Percentiles rank a stretch among this genome's conserved stretches.
Evolutionary conservation across 306 rosid species (phyloP).

Genomic region (Cucurbita ficifolia): DNA sequence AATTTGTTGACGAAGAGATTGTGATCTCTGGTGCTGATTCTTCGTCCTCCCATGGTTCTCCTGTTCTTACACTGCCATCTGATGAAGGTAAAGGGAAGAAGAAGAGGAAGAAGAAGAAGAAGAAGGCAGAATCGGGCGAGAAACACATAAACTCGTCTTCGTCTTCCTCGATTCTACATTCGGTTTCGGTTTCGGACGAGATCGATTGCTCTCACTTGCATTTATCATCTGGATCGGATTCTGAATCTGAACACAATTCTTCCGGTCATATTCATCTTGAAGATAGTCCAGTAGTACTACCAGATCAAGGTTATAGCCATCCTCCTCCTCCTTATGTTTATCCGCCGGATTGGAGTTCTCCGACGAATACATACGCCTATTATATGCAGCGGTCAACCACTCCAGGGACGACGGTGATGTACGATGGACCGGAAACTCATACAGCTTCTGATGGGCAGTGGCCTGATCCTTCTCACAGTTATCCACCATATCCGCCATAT

Average conservation of each 20-base stretch:
- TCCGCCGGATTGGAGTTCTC: constrained; percentile 17
- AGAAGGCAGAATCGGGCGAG: constrained; percentile 4
- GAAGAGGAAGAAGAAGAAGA: constrained; percentile 3
- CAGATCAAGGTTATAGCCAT: constrained; percentile 4
- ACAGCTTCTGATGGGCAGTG: constrained; percentile 27
- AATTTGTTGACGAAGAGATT: constrained; percentile 73
- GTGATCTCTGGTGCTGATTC: constrained; percentile 19
- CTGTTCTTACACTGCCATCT: constrained; percentile 81
- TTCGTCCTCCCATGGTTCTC: constrained; percentile 33
- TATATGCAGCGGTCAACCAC: constrained; percentile 59
- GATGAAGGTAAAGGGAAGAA: constrained; percentile 29
- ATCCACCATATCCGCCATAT: constrained; percentile 16
- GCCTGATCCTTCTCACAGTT: constrained; percentile 25
- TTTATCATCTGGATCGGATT: constrained; percentile 47
- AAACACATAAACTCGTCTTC: constrained; percentile 22
- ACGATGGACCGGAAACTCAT: constrained; percentile 36
- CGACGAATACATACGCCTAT: constrained; percentile 26
- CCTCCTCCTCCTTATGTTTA: constrained; percentile 1
- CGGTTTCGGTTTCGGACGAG: constrained; percentile 21
- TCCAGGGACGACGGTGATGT: constrained; percentile 30
- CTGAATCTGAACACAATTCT: constrained; percentile 38
- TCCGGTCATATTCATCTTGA: constrained; percentile 46
- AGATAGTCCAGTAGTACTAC: constrained; percentile 22
- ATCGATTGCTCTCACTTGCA: constrained; percentile 50
- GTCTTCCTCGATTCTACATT: constrained; percentile 38